phyloP scores from a whole-genome alignment of 176 grass and related monocot species.

The Stipa capillata region DNA sequence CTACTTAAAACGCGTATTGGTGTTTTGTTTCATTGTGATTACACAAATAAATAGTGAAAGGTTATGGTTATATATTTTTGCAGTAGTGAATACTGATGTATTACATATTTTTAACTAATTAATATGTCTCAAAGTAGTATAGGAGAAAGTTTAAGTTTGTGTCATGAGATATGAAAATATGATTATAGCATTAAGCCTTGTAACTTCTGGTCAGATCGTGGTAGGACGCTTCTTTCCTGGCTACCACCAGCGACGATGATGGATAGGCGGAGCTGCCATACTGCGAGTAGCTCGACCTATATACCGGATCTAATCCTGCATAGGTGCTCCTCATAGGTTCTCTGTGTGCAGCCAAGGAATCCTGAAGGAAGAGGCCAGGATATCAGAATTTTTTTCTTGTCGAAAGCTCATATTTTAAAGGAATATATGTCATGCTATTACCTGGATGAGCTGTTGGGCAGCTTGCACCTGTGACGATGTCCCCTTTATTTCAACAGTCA shows the following conservation, averaged over 20 bases:
- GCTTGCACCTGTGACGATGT: constrained; percentile 83
- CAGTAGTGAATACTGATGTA: no score
- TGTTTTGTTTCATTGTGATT: no score
- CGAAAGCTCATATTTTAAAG: background rate
- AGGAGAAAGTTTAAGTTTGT: no score
- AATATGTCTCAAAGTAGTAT: no score
- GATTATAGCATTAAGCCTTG: no score
- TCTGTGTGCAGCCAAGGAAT: constrained; percentile 70
- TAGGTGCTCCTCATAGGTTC: constrained; percentile 69
- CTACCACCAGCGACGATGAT: constrained; percentile 39
- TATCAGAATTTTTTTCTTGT: background rate
- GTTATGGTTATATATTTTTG: no score
- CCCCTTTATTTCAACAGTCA: constrained; percentile 99
- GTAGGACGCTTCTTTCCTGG: no score
- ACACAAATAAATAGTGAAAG: no score
- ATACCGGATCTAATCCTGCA: constrained; percentile 51
- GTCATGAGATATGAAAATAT: no score
- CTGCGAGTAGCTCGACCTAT: constrained; percentile 71
- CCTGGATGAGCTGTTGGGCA: constrained; percentile 89
- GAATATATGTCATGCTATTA: constrained; percentile 7
- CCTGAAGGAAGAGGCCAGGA: constrained; percentile 33
- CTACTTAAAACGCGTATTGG: no score
- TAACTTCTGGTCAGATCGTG: no score
- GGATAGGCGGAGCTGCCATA: constrained; percentile 59
- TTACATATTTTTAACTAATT: no score